Evolutionary conservation across 1,139 yeast genomes (phyloP).

Genomic region (Pichia sp.): DNA sequence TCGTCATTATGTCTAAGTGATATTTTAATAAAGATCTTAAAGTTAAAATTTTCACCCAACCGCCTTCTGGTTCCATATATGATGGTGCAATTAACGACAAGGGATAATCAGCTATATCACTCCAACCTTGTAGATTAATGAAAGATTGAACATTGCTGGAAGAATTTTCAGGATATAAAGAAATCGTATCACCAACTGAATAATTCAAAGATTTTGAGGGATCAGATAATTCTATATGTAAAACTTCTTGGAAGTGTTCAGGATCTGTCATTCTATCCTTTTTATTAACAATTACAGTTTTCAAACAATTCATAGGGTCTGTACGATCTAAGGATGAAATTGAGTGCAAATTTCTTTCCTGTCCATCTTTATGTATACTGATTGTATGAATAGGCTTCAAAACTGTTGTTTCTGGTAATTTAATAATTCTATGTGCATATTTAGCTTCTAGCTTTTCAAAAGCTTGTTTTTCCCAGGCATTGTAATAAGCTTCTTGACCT

Average conservation of each 20-base stretch:
- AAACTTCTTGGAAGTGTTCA: conserved; percentile 87
- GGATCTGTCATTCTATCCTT: conserved; percentile 22
- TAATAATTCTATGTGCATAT: conserved; percentile 5
- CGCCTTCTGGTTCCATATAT: conserved; percentile 37
- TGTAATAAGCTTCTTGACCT: conserved; percentile 72
- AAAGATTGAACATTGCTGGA: conserved; percentile 57
- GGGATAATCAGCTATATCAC: conserved; percentile 56
- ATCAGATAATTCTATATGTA: conserved; percentile 48
- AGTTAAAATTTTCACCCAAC: conserved; percentile 49
- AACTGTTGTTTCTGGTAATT: conserved; percentile 35
- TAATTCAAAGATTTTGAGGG: conserved; percentile 31
- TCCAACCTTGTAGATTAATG: conserved; percentile 70
- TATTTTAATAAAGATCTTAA: conserved; percentile 65
- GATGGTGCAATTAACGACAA: conserved; percentile 20
- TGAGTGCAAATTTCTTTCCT: background rate
- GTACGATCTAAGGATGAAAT: background rate
- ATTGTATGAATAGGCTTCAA: conserved; percentile 40
- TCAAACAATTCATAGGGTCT: conserved; percentile 13
- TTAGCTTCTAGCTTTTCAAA: conserved; percentile 36
- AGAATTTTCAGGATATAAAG: conserved; percentile 70
- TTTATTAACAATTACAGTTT: conserved; percentile 31
- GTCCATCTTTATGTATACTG: conserved; percentile 18
- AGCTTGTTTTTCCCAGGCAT: conserved; percentile 64
- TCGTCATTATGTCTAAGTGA: conserved; percentile 74
- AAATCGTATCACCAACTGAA: conserved; percentile 74